These are phyloP conservation scores for Diospyros kaki DNA, from an alignment of 148 eudicot species.

Conservation along the genomic window DNA sequence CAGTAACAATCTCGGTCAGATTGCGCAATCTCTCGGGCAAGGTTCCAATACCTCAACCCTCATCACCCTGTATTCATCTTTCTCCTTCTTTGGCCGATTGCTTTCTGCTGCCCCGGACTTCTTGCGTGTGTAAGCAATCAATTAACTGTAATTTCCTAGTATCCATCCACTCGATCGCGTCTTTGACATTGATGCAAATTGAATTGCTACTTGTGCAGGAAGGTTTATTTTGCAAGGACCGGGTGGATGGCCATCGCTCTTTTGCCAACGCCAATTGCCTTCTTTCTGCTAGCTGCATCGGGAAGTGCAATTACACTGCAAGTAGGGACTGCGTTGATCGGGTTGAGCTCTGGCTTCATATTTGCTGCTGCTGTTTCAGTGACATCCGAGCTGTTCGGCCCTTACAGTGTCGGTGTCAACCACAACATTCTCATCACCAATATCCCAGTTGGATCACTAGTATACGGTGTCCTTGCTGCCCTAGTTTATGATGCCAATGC, in stretches of 20 bases:
- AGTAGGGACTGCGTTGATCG: conserved; percentile 60
- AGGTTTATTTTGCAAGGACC: conserved; percentile 74
- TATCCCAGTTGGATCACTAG: conserved; percentile 77
- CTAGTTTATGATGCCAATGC: conserved; percentile 58
- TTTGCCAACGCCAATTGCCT: conserved; percentile 68
- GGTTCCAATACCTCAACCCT: conserved; percentile 53
- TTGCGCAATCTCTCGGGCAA: conserved; percentile 78
- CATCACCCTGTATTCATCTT: conserved; percentile 70
- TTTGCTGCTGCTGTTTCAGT: conserved; percentile 85
- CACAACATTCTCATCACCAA: conserved; percentile 91
- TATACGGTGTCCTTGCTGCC: conserved; percentile 73
- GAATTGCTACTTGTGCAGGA: conserved; percentile 38
- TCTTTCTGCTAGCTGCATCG: conserved; percentile 57
- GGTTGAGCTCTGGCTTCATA: conserved; percentile 82
- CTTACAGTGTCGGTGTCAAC: conserved; percentile 72
- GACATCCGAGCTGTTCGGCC: conserved; percentile 87
- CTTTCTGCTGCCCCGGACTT: conserved; percentile 84
- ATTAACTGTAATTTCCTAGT: too few species aligned
- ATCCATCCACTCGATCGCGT: too few species aligned
- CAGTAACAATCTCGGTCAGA: conserved; percentile 86
- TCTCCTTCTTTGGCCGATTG: conserved; percentile 91
- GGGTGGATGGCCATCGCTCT: conserved; percentile 84
- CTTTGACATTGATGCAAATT: too few species aligned
- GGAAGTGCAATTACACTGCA: conserved; percentile 46
- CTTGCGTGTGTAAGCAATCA: conserved; percentile 39